Base-by-base conservation (phyloP, 192 early-diverging fungal genomes). In the Radiomyces spectabilis region DNA sequence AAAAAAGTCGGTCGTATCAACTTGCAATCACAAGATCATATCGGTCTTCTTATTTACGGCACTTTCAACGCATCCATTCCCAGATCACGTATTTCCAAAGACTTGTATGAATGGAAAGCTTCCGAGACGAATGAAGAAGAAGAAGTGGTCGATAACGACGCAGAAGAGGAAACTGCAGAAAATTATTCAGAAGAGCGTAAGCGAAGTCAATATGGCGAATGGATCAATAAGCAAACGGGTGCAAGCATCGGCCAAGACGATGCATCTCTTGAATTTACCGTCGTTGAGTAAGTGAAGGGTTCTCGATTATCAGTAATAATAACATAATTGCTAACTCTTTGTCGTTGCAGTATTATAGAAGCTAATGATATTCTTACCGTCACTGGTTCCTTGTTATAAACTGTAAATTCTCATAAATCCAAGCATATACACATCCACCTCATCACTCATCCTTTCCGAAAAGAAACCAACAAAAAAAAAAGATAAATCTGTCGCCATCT, bases 21-120 rank as follows among this genome's bases (percentile, higher is more conserved):
- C 70, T 83, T 95, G 44, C 90, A 94, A 41, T 95, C 93, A 40
- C 78, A 88, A 5, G 91, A 94, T 66, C 95, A 98, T 54, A 88
- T 98, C 62, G 95, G 93, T 59, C 73, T 94, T 22, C 76, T 98
- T 40, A 76, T 98, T 44, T 91, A 93, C 68, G 88, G 91, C 35
- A 86, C 92, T 6, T 94, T 98, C 75, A 98, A 98, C 57, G 95
- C 93, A 19, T 94, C 92, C 13, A 95, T 98, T 32, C 84, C 95
- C 3, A 76, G 84, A 13, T 84, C 85, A 48, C 73, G 83, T 52
- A 88, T 97, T 35, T 86, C 84, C 25, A 71, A 78, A 51, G 69
- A 72, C 51, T 82, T 78, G 63, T 97, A 86, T 62, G 74, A 80
- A 52, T 94, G 83, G 85, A 59, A 69, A 54, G 66, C 71, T 33